Evolutionary conservation across 1,284 basidiomycete genomes (phyloP).

Genomic region (Apiotrichum mycotoxinovorans): DNA sequence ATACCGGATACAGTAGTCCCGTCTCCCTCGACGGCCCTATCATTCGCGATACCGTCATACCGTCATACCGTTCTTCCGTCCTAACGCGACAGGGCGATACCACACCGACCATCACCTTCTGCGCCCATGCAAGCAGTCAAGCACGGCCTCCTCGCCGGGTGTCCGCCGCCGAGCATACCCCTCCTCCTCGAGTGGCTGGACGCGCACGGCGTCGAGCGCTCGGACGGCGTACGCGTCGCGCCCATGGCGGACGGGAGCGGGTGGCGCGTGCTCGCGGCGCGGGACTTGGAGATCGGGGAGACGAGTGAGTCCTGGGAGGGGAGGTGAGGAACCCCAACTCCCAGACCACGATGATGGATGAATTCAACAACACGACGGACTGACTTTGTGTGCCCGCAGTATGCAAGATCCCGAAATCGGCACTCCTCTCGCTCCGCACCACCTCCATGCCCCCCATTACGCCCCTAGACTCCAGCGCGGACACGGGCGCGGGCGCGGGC

Average conservation of each 20-base stretch:
- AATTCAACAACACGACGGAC: background rate
- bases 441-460: constrained; percentile 19
- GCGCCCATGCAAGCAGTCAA: constrained; percentile 5
- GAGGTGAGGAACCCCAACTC: no score
- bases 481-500: constrained; percentile 6
- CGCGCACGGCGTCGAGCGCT: constrained; percentile 12
- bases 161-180: constrained; percentile 20
- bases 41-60: no score
- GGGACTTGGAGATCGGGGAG: constrained; percentile 18
- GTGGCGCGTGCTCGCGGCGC: constrained; percentile 17
- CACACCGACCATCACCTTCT: no score
- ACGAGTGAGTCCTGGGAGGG: constrained; percentile 15
- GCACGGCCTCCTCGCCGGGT: constrained; percentile 9
- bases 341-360: background rate
- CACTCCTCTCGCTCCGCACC: constrained; percentile 43
- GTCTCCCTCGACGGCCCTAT: no score
- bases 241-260: constrained; percentile 26
- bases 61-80: no score
- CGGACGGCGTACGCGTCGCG: constrained; percentile 15
- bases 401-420: constrained; percentile 43
- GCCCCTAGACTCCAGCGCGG: no score
- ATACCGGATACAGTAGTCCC: no score
- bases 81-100: no score
- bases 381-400: constrained; percentile 36
- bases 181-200: constrained; percentile 24